These are phyloP conservation scores for Domatiomyces globalis DNA, from an alignment of 2,329 filamentous ascomycete genomes.

Conservation along the genomic window DNA sequence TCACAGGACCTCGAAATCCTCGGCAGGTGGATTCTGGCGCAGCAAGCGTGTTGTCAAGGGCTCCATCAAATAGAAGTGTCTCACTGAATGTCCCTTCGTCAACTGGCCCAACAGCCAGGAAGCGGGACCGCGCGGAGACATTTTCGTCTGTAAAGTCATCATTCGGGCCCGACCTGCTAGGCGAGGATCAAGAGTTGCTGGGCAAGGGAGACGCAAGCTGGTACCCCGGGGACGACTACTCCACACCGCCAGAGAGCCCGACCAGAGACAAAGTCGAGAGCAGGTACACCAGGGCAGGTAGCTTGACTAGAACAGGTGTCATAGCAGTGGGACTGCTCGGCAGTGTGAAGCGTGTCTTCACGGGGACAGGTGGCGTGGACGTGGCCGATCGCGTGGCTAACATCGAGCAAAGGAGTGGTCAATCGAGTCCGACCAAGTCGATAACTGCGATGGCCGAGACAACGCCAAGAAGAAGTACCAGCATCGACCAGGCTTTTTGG, in stretches of 20 bases:
- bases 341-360: slow-evolving; percentile 51
- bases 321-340: slow-evolving; percentile 55
- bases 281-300: slow-evolving; percentile 29
- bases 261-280: slow-evolving; percentile 18
- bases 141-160: slow-evolving; percentile 10
- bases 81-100: slow-evolving; percentile 10
- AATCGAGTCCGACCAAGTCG: slow-evolving; percentile 12
- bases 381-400: slow-evolving; percentile 19
- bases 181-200: slow-evolving; percentile 11
- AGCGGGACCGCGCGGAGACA: slow-evolving; percentile 6
- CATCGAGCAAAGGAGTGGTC: slow-evolving; percentile 9
- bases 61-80: slow-evolving; percentile 16
- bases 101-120: not conserved
- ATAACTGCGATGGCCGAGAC: slow-evolving; percentile 12
- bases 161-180: slow-evolving; percentile 4
- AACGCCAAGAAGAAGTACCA: slow-evolving; percentile 33
- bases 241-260: slow-evolving; percentile 12
- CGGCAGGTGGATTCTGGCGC: not conserved
- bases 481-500: slow-evolving; percentile 35
- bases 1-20: slow-evolving; percentile 5
- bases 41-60: slow-evolving; percentile 5
- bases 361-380: slow-evolving; percentile 22
- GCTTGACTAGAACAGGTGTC: slow-evolving; percentile 43
- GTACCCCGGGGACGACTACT: slow-evolving; percentile 7
- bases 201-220: slow-evolving; percentile 6